Conservation (phyloP, 352 stramenopile genomes). For the Globisporangium camurandrum region DNA sequence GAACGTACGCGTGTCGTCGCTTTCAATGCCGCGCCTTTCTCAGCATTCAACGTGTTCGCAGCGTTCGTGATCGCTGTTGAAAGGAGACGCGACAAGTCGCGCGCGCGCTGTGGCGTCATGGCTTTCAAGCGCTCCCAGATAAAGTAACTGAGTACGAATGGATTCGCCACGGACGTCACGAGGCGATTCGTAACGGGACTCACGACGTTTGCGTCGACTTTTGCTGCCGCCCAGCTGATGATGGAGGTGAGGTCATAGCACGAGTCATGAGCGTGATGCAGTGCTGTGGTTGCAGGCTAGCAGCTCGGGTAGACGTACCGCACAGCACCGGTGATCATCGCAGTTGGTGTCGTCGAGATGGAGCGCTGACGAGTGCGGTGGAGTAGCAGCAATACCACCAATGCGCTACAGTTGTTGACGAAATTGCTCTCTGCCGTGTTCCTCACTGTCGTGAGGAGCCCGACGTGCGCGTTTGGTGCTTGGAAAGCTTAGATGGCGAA, state of each 20-base stretch:
- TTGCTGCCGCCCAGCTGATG: conserved; percentile 36
- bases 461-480: not conserved
- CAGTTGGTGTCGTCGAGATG: not conserved
- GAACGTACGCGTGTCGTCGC: conserved; percentile 21
- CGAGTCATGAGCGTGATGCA: not conserved
- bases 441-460: not conserved
- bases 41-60: conserved; percentile 39
- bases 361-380: no score
- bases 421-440: not conserved
- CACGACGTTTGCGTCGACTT: conserved; percentile 53
- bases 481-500: not conserved
- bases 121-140: conserved; percentile 67
- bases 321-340: conserved; percentile 5
- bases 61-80: conserved; percentile 49
- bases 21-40: conserved; percentile 32
- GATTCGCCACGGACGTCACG: conserved; percentile 65
- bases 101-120: conserved; percentile 64
- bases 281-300: not conserved
- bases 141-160: conserved; percentile 63
- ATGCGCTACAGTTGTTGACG: no score
- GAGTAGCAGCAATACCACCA: no score
- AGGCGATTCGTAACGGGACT: conserved; percentile 44
- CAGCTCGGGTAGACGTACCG: conserved; percentile 2
- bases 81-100: conserved; percentile 58
- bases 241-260: not conserved